Conservation (phyloP, 2,329 filamentous ascomycete species). For the Dendryphion nanum region DNA sequence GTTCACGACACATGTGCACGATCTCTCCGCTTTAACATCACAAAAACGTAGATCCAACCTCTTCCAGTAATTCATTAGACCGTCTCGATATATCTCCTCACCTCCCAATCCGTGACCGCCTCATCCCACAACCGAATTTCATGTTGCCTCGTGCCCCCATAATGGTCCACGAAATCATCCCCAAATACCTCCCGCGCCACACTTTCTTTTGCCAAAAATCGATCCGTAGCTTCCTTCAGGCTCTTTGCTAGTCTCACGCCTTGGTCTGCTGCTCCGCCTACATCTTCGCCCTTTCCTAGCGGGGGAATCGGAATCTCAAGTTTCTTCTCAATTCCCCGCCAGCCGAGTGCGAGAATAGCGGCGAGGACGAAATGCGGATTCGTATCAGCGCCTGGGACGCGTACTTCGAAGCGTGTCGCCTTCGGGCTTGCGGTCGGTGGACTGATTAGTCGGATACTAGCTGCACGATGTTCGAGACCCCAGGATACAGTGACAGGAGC, state of each 20-base stretch:
- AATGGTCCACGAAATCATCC: slow-evolving; percentile 94
- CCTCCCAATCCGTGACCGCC: slow-evolving; percentile 93
- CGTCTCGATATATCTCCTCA: slow-evolving; percentile 42
- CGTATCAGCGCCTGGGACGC: slow-evolving; percentile 89
- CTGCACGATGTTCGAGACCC: slow-evolving; percentile 92
- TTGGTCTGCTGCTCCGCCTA: slow-evolving; percentile 68
- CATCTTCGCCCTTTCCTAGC: slow-evolving; percentile 78
- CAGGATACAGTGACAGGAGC: slow-evolving; percentile 96
- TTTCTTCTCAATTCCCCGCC: slow-evolving; percentile 90
- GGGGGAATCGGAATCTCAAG: slow-evolving; percentile 79
- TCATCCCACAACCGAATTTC: slow-evolving; percentile 91
- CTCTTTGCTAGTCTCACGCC: slow-evolving; percentile 80
- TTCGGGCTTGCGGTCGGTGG: slow-evolving; percentile 82
- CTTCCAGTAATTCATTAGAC: slow-evolving; percentile 22
- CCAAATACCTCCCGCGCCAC: slow-evolving; percentile 93
- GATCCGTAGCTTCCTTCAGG: slow-evolving; percentile 77
- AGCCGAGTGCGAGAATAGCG: slow-evolving; percentile 83
- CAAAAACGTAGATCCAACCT: no score
- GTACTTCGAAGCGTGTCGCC: slow-evolving; percentile 87
- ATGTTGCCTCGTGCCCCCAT: slow-evolving; percentile 86
- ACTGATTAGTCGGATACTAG: slow-evolving; percentile 84
- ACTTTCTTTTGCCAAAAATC: slow-evolving; percentile 75
- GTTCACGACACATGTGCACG: no score
- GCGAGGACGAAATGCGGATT: slow-evolving; percentile 87
- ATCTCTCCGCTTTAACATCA: no score